Evolutionary conservation across 192 early-diverging fungal genomes (phyloP), one percentile per base, ranked within the genome.

Genomic region (Coemansia sp.): DNA sequence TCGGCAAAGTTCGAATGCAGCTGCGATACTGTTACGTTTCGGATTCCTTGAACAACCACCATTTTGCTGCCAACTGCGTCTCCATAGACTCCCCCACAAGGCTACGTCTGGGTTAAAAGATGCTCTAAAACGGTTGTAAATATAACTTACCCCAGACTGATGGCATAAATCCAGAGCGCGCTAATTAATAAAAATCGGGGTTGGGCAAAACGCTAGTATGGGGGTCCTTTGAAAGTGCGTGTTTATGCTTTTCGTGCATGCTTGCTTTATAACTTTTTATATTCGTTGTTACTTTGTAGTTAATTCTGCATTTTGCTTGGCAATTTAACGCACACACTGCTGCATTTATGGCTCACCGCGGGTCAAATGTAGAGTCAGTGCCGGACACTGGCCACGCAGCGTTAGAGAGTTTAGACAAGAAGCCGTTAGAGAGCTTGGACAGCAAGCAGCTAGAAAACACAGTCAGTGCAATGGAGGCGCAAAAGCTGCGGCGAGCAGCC

Each of bases 1-100:
- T 74, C 71, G 14, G 78, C 78, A 61, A 81, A 74, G 20, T 69
- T 74, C 21, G 72, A 71, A 10, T 71, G 78, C 25, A 81, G 57
- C 65, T 74, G 78, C 7, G 68, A 73, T 36, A 74, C 77, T 7
- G 61, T 74, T 3, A 72, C 60, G 22, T 52, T 63, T 15, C 46
- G 46, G n/a, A 21, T 48, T 48, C 46, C 46, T 17, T 48, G 46
- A 15, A 48, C 46, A 19, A 19, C 46, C 46, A 19, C 46, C 46
- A 48, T 48, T 48, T 8, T 7, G 15, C n/a, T 11, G 14, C 7
- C 15, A 42, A n/a, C 15, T 14, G 10, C 3, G 12, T 11, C 40
- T 42, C 40, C 40, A 42, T 42, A 42, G 10, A 42, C 15, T 42
- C 6, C 28, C 28, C 28, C 28, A 31, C 28, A 7, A 31, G 28